Percentiles rank a stretch among this genome's conserved stretches.
phyloP scores from a whole-genome alignment of 352 stramenopile genomes.

The Pythium vanterpoolii region DNA sequence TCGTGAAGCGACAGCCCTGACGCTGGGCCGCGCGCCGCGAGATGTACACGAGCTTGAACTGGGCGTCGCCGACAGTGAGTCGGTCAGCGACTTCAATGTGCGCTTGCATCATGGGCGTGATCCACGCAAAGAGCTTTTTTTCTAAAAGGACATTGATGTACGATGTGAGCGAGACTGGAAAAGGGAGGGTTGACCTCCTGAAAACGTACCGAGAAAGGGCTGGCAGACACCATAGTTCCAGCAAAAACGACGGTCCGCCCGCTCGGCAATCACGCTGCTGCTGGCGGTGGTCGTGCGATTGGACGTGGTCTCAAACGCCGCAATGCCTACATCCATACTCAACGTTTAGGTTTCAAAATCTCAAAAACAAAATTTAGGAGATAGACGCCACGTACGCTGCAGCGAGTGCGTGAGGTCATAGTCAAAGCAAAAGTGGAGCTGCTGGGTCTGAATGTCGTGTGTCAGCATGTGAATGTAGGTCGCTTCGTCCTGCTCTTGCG shows the following conservation, averaged over 20 bases:
- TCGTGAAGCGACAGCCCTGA: constrained; percentile 89
- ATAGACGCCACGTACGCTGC: constrained; percentile 39
- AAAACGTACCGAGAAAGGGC: constrained; percentile 45
- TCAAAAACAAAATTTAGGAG: background rate
- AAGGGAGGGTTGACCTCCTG: background rate
- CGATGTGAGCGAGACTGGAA: constrained; percentile 17
- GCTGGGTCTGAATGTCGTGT: constrained; percentile 32
- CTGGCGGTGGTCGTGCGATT: constrained; percentile 49
- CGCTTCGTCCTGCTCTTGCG: constrained; percentile 49
- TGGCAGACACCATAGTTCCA: constrained; percentile 86
- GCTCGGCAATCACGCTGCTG: constrained; percentile 31
- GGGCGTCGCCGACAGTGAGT: constrained; percentile 39
- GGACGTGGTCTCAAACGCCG: constrained; percentile 44
- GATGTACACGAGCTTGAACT: constrained; percentile 65
- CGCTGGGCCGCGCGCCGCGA: constrained; percentile 65
- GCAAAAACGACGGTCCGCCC: constrained; percentile 88
- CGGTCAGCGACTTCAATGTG: constrained; percentile 61
- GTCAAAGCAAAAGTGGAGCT: constrained; percentile 61
- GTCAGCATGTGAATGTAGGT: constrained; percentile 53
- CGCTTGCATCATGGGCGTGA: constrained; percentile 55
- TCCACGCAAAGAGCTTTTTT: constrained; percentile 45
- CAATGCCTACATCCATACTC: constrained; percentile 36
- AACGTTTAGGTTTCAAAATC: constrained; percentile 1
- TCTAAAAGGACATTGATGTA: constrained; percentile 20
- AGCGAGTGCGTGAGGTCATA: constrained; percentile 56